Evolutionary conservation across 768 basidiomycete species (phyloP).

Genomic region (Clathrus columnatus): DNA sequence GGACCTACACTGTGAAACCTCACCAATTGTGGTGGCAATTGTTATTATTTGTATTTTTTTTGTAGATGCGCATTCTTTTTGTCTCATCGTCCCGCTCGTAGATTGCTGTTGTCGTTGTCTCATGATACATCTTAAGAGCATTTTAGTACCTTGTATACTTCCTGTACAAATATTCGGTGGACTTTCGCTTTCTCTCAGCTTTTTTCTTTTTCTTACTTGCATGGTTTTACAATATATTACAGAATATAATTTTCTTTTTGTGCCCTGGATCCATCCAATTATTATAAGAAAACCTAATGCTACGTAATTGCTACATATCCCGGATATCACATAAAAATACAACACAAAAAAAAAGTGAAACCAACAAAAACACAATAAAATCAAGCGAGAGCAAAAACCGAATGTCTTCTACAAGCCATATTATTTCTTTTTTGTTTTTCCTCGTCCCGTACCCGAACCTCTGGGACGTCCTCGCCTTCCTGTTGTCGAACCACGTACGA

Average conservation of each 20-base stretch:
- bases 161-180: too few relatives aligned
- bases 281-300: too few relatives aligned
- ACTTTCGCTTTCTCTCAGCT: too few relatives aligned
- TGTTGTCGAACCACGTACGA: slow-evolving; percentile 28
- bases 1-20: slow-evolving; percentile 44
- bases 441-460: slow-evolving; percentile 32
- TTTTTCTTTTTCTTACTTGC: too few relatives aligned
- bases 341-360: not conserved
- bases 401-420: too few relatives aligned
- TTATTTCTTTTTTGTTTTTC: slow-evolving; percentile 11
- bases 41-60: not conserved
- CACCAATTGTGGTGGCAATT: not conserved
- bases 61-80: not conserved
- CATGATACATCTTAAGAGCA: not conserved
- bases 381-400: not conserved
- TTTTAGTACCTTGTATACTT: too few relatives aligned
- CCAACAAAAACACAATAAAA: not conserved
- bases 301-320: too few relatives aligned
- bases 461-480: slow-evolving; percentile 25
- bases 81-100: not conserved
- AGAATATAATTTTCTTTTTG: too few relatives aligned
- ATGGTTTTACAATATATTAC: too few relatives aligned
- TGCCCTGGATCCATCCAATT: too few relatives aligned
- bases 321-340: not conserved
- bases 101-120: not conserved